Evolutionary conservation across 768 basidiomycete species (phyloP), one percentile per base, ranked within the genome.

Genomic region (Lyophyllum semitale): DNA sequence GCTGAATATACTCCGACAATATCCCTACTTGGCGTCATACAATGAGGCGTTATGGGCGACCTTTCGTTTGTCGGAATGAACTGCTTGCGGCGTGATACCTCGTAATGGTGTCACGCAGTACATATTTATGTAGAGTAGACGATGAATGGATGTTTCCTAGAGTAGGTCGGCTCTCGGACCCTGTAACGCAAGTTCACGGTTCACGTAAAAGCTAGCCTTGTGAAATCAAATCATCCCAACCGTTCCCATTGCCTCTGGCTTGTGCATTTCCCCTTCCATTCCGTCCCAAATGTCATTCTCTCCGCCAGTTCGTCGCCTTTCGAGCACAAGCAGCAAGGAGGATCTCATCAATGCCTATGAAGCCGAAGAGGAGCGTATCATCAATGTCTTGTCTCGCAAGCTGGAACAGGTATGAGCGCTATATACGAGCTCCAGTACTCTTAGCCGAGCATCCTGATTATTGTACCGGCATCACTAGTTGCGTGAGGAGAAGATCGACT

Each of bases 381-480:
- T 91, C 60, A 93, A 92, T 57, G 77, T 89, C 7, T 73, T 94
- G 51, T 92, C 88, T 25, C 78, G 91, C 61, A 94, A 93, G 68
- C 77, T 94, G 48, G 90, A 93, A 73, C 81, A 89, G 85, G 92
- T 89, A n/a, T n/a, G n/a, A n/a, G n/a, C n/a, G n/a, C n/a, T n/a
- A n/a, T n/a, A n/a, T n/a, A 55, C 50, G 77, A 68, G 18, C 37
- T 18, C 20, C 22, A 48, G 35, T 9, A 43, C 48, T 38, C 15
- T 12, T 41, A 37, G 18, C 23, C 20, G 17, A 30, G 1, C 15
- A 5, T 50, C 3, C 53, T 54, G 18, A 44, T 33, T 11, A n/a
- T 48, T 7, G 29, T 18, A 6, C 13, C 27, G 20, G 8, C 3
- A 2, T 45, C 15, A 29, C 22, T 57, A 93, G 91, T 79, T 93